Evolutionary conservation across 1,284 basidiomycete genomes (phyloP).

Genomic region (Pulveroboletus sp.): DNA sequence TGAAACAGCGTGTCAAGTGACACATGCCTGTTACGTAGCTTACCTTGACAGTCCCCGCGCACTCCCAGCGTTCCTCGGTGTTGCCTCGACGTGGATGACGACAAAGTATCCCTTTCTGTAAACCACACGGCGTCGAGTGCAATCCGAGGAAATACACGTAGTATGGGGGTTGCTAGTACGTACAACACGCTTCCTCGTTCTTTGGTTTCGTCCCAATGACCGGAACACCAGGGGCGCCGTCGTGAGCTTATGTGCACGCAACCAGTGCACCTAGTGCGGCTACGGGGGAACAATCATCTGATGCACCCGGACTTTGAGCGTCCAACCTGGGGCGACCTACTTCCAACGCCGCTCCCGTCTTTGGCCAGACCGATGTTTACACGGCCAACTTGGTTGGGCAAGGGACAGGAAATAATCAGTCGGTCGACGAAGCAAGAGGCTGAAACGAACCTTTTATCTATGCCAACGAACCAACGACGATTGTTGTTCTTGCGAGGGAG

Average conservation of each 20-base stretch:
- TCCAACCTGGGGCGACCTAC: conserved; percentile 47
- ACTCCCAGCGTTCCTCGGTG: neutral
- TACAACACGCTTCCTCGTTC: conserved; percentile 1
- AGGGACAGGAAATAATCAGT: too few relatives aligned
- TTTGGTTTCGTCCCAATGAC: too few relatives aligned
- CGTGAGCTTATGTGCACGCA: too few relatives aligned
- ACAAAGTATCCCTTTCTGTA: neutral
- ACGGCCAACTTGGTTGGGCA: conserved; percentile 54
- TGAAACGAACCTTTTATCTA: conserved; percentile 77
- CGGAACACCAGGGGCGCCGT: too few relatives aligned
- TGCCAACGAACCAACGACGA: conserved; percentile 82
- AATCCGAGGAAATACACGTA: conserved; percentile 8
- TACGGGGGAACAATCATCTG: conserved; percentile 34
- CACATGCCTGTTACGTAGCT: neutral
- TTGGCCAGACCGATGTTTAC: conserved; percentile 92
- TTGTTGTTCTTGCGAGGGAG: conserved; percentile 46
- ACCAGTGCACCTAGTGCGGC: conserved; percentile 74
- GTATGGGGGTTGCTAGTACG: conserved; percentile 7
- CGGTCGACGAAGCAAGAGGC: neutral
- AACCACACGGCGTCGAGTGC: conserved; percentile 7
- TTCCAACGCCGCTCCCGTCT: conserved; percentile 96
- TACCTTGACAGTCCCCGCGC: neutral
- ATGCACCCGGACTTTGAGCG: neutral
- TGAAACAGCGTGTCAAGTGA: conserved; percentile 13
- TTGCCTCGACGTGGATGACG: too few relatives aligned